Base-by-base conservation (phyloP, 176 grass and related monocot species). In the Triticum monococcum region DNA sequence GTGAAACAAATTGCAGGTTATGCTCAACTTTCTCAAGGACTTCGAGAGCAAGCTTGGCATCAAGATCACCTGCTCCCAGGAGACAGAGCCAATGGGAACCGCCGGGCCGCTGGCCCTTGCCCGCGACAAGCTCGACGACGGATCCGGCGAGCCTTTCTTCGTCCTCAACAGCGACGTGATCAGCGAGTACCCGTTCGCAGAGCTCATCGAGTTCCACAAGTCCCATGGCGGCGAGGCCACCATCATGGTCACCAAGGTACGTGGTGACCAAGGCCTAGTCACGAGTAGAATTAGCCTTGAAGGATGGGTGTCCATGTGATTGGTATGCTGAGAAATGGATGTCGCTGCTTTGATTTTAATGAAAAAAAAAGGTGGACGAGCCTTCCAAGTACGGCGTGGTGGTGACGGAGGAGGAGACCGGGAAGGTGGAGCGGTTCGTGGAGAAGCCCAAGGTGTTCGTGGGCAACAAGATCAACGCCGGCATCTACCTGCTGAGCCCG, bases 391-490 rank as follows among this genome's bases (percentile, higher is more conserved):
- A 97, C 20, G 95, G 95, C 18, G 92, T 97, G 67, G 92, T 97
- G 83, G 65, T 97, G 37, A 97, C 84, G 80, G 95, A 97, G 82
- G 90, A 97, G 61, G 88, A 30, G 16, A 91, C 92, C 7, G 95
- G 90, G 18, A 97, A 86, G 88, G 95, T 97, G 30, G 95, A 97
- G 68, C 91, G 92, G 10, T 97, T 97, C 43, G 95, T 97, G 24
- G 95, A 97, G 90, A 97, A 97, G 68, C 95, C 95, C 77, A 97
- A 94, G 81, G 83, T 84, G 16, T 97, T 94, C 71, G 95, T 97
- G 38, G 95, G 95, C 88, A 94, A 97, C 86, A 97, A 94, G 83
- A 97, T 97, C 86, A 97, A 97, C 59, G 95, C 95, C 12, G 95
- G 95, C 25, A 97, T 97, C 83, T 97, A 97, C 86, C 88, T 97